These are phyloP conservation scores for Serpula lacrymans DNA, from an alignment of 768 basidiomycete genomes.

Conservation along the genomic window DNA sequence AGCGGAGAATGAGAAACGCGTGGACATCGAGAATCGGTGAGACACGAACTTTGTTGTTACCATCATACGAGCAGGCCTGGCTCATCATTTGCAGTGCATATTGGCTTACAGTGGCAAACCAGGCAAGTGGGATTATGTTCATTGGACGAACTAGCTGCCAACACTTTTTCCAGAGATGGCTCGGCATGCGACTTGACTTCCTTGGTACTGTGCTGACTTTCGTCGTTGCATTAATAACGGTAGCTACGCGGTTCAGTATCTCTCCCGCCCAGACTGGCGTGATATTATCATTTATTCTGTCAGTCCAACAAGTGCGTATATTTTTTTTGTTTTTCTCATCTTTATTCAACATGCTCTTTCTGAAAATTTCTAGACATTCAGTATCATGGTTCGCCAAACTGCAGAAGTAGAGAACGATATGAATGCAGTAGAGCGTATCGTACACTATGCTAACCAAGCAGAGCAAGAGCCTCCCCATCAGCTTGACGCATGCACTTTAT, in stretches of 20 bases:
- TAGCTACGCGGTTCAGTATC: constrained; percentile 69
- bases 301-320: constrained; percentile 63
- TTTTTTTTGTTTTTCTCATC: constrained; percentile 1
- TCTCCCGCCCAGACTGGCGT: constrained; percentile 79
- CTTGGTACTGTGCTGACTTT: constrained; percentile 72
- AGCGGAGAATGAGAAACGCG: constrained; percentile 65
- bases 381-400: constrained; percentile 72
- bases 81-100: constrained; percentile 53
- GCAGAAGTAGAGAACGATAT: constrained; percentile 93
- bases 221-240: constrained; percentile 74
- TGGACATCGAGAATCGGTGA: constrained; percentile 82
- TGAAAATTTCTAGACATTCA: constrained; percentile 66
- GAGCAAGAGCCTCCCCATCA: constrained; percentile 81
- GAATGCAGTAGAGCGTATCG: constrained; percentile 85
- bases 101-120: constrained; percentile 83
- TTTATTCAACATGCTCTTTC: constrained; percentile 5
- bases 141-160: neutral
- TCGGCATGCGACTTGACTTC: constrained; percentile 87
- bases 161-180: constrained; percentile 58
- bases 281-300: constrained; percentile 75
- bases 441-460: constrained; percentile 75
- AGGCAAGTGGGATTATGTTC: constrained; percentile 45
- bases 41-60: constrained; percentile 5
- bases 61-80: constrained; percentile 1
- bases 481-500: constrained; percentile 55